phyloP scores from a whole-genome alignment of 2,329 filamentous ascomycete species.

The Xylariaceae sp. region DNA sequence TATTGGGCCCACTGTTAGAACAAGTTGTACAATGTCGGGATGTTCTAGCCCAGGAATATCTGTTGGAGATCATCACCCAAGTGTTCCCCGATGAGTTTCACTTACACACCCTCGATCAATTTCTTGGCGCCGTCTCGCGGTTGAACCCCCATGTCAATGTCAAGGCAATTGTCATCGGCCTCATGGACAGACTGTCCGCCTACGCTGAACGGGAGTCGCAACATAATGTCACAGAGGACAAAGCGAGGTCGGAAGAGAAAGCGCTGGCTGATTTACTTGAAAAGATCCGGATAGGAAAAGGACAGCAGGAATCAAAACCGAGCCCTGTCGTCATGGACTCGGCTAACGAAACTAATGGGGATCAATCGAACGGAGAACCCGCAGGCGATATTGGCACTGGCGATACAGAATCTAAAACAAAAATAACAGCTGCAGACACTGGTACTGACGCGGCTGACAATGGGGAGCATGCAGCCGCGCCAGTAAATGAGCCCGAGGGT shows the following conservation, averaged over 20 bases:
- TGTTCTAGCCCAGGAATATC: constrained; percentile 93
- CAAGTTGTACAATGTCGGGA: constrained; percentile 98
- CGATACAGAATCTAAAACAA: constrained; percentile 35
- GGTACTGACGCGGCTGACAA: constrained; percentile 48
- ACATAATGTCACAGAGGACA: constrained; percentile 64
- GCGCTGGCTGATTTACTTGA: constrained; percentile 75
- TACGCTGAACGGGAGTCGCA: constrained; percentile 89
- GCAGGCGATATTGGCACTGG: constrained; percentile 34
- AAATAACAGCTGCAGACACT: constrained; percentile 44
- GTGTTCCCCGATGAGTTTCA: constrained; percentile 99
- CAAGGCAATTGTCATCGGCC: constrained; percentile 93
- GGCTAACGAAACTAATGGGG: constrained; percentile 37
- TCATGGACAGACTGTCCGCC: constrained; percentile 93
- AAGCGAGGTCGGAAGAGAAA: constrained; percentile 76
- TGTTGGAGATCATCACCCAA: constrained; percentile 96
- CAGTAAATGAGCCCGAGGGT: constrained; percentile 36
- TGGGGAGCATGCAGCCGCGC: constrained; percentile 28
- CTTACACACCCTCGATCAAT: constrained; percentile 90
- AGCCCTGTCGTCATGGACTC: constrained; percentile 28
- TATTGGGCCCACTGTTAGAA: constrained; percentile 83
- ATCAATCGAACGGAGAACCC: constrained; percentile 35
- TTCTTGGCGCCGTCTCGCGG: constrained; percentile 86
- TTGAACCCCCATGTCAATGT: constrained; percentile 96
- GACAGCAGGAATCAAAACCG: constrained; percentile 38
- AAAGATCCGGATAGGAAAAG: constrained; percentile 66